Evolutionary conservation across 148 eudicot genomes (phyloP).

Genomic region (Silene conica): DNA sequence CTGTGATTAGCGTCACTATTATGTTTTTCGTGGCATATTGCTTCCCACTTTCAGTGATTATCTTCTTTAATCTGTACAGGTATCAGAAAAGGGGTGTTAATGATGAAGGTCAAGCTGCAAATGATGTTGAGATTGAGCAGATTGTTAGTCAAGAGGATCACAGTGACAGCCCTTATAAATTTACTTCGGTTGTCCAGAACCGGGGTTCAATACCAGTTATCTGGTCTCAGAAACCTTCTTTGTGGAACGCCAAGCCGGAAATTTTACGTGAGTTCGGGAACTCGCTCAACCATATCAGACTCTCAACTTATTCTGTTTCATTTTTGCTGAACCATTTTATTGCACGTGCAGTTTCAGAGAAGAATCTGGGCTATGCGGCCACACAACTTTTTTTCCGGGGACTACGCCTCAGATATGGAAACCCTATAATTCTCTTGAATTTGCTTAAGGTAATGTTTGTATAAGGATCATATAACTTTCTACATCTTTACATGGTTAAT

Average conservation of each 20-base stretch:
- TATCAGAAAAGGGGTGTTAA: constrained; percentile 85
- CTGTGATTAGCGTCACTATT: not conserved
- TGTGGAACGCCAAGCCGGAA: constrained; percentile 62
- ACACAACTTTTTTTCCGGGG: constrained; percentile 70
- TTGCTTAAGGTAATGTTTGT: constrained; percentile 58
- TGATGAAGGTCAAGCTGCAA: constrained; percentile 86
- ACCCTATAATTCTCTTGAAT: constrained; percentile 71
- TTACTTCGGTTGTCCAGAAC: constrained; percentile 78
- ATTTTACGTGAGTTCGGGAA: constrained; percentile 51
- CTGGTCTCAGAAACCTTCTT: constrained; percentile 85
- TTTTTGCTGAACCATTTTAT: constrained; percentile 22
- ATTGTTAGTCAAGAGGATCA: constrained; percentile 60
- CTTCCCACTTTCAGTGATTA: not conserved
- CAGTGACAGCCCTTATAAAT: constrained; percentile 32
- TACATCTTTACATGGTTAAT: not conserved
- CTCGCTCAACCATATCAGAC: not conserved
- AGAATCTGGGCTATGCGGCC: constrained; percentile 54
- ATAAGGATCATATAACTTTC: not conserved
- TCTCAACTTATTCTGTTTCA: constrained; percentile 11
- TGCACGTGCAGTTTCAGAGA: constrained; percentile 50
- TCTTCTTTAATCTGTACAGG: constrained; percentile 29
- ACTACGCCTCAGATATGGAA: constrained; percentile 72
- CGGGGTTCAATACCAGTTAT: constrained; percentile 89
- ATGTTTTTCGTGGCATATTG: not conserved
- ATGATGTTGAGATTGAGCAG: constrained; percentile 97